Evolutionary conservation across 768 basidiomycete species (phyloP), one percentile per base, ranked within the genome.

Genomic region (Podaxis sp.): DNA sequence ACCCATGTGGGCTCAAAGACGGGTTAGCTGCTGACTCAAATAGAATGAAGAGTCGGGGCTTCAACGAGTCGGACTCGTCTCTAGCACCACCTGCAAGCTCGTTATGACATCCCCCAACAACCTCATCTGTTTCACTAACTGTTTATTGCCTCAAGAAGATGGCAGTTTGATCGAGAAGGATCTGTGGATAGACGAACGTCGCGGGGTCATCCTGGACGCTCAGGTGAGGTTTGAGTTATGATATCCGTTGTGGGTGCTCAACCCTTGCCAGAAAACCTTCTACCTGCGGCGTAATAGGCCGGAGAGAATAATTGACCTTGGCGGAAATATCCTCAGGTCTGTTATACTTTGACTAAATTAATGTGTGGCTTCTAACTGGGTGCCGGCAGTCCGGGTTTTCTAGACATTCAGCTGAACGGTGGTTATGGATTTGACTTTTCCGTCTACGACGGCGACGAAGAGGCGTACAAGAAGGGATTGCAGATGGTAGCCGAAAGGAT

Each of bases 381-480:
- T 49, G 15, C 36, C 63, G 59, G 15, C 66, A 93, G 91, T 71
- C 94, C 94, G 2, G 94, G 94, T 13, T 84, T 89, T 69, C 82
- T 96, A 55, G 95, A 96, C 75, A 85, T 90, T 17, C 95, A 96
- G 69, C 88, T 96, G 65, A 96, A 96, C 66, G 95, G 95, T 38
- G 94, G 87, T 4, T 95, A 92, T 71, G 87, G 88, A 33, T 91
- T 93, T 70, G 92, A 94, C 73, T 94, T 95, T 69, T 93, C 92
- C 12, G 84, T 93, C 17, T 92, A 89, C 67, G 87, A 90, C 38
- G 85, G 83, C 28, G 81, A 88, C 69, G 89, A 91, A 57, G 80
- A 86, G 40, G 77, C 76, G 5, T 96, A 96, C 74, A 77, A 80
- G 26, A 68, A 81, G 24, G 91, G 92, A 20, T 77, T 96, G 73